A percentile compares a stretch with the other conserved stretches of the same genome.
Evolutionary conservation across 352 stramenopile genomes (phyloP).

Genomic region (Paralagenidium karlingii): DNA sequence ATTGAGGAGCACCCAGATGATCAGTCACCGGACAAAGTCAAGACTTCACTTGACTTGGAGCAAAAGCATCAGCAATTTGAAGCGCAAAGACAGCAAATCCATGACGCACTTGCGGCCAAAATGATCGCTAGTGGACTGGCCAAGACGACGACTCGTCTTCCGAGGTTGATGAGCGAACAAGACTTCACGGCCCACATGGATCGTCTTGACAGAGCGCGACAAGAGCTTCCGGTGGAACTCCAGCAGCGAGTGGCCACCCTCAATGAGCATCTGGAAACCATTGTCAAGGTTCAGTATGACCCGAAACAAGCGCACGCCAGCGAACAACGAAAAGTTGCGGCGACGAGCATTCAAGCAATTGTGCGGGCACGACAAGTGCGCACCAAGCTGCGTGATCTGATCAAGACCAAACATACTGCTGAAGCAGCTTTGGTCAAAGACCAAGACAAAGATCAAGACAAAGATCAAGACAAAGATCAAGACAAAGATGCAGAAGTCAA

Average conservation of each 20-base stretch:
- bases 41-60: conserved; percentile 1
- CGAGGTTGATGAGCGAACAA: conserved; percentile 14
- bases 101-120: conserved; percentile 5
- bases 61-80: conserved; percentile 5
- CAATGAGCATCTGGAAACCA: conserved; percentile 12
- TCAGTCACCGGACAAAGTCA: conserved; percentile 1
- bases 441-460: not conserved
- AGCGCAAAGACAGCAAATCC: conserved; percentile 7
- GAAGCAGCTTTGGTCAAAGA: conserved; percentile 5
- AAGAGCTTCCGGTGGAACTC: conserved; percentile 10
- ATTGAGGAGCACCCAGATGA: conserved; percentile 11
- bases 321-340: conserved; percentile 11
- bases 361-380: conserved; percentile 4
- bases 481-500: conserved; percentile 9
- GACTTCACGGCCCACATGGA: too few relatives aligned
- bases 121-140: conserved; percentile 10
- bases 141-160: conserved; percentile 7
- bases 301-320: conserved; percentile 9
- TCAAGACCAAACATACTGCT: conserved; percentile 1
- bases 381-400: not conserved
- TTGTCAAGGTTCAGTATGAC: conserved; percentile 28
- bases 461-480: not conserved
- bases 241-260: conserved; percentile 32
- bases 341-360: conserved; percentile 27
- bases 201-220: conserved; percentile 10